A percentile compares a stretch with the other conserved stretches of the same genome.
These are phyloP conservation scores for Aegilops umbellulata DNA, from an alignment of 176 grass and related monocot genomes.

Conservation along the genomic window DNA sequence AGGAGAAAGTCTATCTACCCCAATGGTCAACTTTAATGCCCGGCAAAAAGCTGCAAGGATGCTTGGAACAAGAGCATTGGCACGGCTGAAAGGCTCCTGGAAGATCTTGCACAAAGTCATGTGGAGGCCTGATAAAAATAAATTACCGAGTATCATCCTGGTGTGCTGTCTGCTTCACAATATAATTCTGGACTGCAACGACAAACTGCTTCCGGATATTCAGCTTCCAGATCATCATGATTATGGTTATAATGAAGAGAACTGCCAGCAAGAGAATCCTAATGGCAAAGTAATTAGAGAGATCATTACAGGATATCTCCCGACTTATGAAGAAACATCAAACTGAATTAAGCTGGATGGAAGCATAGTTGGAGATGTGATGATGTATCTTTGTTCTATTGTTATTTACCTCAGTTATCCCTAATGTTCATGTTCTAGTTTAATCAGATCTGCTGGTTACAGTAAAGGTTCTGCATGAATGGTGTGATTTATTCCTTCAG, in stretches of 20 bases:
- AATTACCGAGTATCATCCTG: conserved; percentile 95
- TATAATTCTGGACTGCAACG: conserved; percentile 82
- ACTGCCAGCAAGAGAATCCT: conserved; percentile 55
- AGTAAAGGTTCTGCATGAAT: conserved; percentile 29
- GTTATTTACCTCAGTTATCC: conserved; percentile 13
- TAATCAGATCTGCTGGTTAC: conserved; percentile 28
- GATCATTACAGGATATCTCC: conserved; percentile 58
- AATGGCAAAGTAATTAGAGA: conserved; percentile 76
- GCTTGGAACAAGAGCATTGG: conserved; percentile 61
- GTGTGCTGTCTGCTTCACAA: conserved; percentile 97
- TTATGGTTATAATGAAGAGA: conserved; percentile 66
- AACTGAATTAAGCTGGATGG: conserved; percentile 20
- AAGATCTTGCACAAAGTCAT: conserved; percentile 99
- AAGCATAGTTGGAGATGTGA: not conserved
- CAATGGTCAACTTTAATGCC: conserved; percentile 51
- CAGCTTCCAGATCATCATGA: conserved; percentile 75
- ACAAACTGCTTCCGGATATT: conserved; percentile 61
- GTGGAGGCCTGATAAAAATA: conserved; percentile 97
- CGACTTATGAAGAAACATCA: conserved; percentile 11
- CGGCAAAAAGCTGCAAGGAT: conserved; percentile 50
- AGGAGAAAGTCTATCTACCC: conserved; percentile 50
- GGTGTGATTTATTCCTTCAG: conserved; percentile 10
- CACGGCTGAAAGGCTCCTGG: conserved; percentile 89
- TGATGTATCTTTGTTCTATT: conserved; percentile 19
- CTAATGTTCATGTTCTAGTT: conserved; percentile 21